phyloP scores from a whole-genome alignment of 192 early-diverging fungal species.

The Backusella circina region DNA sequence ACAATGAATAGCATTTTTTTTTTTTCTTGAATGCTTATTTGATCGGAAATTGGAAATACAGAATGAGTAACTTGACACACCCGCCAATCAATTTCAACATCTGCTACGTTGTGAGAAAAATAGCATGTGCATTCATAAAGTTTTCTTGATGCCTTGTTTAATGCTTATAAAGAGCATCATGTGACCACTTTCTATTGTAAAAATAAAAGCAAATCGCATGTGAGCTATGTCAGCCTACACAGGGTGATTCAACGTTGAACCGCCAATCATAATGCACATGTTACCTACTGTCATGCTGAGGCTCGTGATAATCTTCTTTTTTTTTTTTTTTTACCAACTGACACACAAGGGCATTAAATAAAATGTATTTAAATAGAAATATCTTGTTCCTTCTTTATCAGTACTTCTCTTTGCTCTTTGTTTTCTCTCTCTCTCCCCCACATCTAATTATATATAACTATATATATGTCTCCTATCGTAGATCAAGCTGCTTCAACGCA shows the following conservation, averaged over 20 bases:
- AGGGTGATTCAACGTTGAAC: background rate
- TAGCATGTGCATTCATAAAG: slow-evolving; percentile 1
- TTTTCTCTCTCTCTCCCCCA: background rate
- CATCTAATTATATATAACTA: background rate
- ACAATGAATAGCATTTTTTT: background rate
- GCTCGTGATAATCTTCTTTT: slow-evolving; percentile 12
- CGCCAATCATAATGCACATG: slow-evolving; percentile 2
- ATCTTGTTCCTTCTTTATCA: background rate
- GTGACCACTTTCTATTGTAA: background rate
- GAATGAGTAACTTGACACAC: background rate
- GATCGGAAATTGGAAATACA: background rate
- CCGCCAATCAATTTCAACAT: background rate
- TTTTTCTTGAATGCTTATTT: background rate
- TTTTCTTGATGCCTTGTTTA: background rate
- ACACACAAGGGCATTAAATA: background rate
- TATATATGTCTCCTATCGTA: slow-evolving; percentile 3
- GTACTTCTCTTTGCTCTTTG: background rate
- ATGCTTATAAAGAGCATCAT: background rate
- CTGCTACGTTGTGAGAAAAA: background rate
- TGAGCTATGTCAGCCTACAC: background rate
- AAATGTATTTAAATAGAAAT: background rate
- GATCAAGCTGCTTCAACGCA: background rate
- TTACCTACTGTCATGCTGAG: slow-evolving; percentile 1
- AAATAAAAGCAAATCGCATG: slow-evolving; percentile 5
- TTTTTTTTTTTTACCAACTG: background rate